These are phyloP conservation scores for Bruguiera sexangula DNA, from an alignment of 345 rosid species.

Conservation along the genomic window DNA sequence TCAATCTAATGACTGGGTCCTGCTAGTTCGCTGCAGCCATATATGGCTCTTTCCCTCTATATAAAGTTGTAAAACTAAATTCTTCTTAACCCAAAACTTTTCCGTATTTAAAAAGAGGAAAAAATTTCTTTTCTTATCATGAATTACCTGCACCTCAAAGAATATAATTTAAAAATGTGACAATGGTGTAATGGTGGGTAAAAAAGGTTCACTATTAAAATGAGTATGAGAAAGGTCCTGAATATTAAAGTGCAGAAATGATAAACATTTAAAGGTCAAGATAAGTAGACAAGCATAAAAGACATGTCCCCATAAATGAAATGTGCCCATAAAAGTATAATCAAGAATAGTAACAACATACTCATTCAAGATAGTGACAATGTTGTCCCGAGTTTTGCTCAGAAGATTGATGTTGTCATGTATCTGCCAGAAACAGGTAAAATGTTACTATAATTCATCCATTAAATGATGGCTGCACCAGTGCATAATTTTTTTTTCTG, in stretches of 20 bases:
- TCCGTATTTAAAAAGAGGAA: too few relatives aligned
- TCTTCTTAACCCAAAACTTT: too few relatives aligned
- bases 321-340: not conserved
- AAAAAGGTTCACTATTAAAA: not conserved
- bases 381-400: conserved; percentile 65
- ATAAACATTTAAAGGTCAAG: not conserved
- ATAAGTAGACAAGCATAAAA: not conserved
- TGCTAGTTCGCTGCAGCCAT: too few relatives aligned
- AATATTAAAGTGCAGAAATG: not conserved
- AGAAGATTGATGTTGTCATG: conserved; percentile 60
- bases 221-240: not conserved
- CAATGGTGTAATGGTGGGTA: too few relatives aligned
- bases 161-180: too few relatives aligned
- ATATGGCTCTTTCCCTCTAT: too few relatives aligned
- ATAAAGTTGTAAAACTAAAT: too few relatives aligned
- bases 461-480: not conserved
- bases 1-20: too few relatives aligned
- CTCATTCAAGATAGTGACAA: conserved; percentile 66
- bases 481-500: not conserved
- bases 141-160: too few relatives aligned
- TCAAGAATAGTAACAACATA: conserved; percentile 27
- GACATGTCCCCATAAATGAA: not conserved
- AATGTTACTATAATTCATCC: not conserved
- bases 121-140: too few relatives aligned
- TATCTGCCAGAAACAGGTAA: conserved; percentile 38